These are phyloP conservation scores for Biscogniauxia marginata DNA, from an alignment of 2,329 filamentous ascomycete species.

Conservation along the genomic window DNA sequence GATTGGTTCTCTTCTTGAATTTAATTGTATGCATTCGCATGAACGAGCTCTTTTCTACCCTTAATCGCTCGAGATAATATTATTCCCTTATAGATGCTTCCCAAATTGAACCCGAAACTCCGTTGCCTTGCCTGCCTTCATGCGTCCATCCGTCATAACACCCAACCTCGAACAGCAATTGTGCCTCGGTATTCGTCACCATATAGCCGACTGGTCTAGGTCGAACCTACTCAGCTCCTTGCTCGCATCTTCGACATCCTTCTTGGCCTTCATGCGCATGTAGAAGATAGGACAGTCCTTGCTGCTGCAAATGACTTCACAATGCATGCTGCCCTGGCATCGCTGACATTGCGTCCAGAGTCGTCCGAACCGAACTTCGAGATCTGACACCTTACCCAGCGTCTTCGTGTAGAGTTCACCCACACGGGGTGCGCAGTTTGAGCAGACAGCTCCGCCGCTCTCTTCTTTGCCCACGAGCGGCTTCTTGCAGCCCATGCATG, in stretches of 20 bases:
- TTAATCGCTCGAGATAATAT: not conserved
- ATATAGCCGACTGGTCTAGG: conserved; percentile 69
- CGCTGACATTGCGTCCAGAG: conserved; percentile 98
- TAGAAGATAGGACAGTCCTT: conserved; percentile 99
- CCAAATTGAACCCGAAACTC: not conserved
- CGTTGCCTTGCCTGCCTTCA: conserved; percentile 11
- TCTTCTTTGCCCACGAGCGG: conserved; percentile 79
- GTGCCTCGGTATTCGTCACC: conserved; percentile 37
- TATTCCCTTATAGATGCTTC: not conserved
- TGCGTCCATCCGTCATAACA: conserved; percentile 13
- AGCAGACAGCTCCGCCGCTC: conserved; percentile 81
- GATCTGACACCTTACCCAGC: conserved; percentile 80
- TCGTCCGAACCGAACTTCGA: conserved; percentile 88
- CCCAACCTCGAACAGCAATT: conserved; percentile 18
- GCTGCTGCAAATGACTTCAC: conserved; percentile 94
- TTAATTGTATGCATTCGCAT: not conserved
- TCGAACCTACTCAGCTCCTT: conserved; percentile 91
- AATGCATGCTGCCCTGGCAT: conserved; percentile 97
- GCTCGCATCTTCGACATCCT: conserved; percentile 92
- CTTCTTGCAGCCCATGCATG: conserved; percentile 99
- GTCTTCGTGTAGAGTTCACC: conserved; percentile 94
- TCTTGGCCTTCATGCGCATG: conserved; percentile 99
- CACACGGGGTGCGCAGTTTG: conserved; percentile 78
- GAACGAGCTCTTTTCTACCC: not conserved
- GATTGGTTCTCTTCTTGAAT: not conserved